Evolutionary conservation across 345 rosid genomes (phyloP), one percentile per base, ranked within the genome.

Genomic region (Boechera stricta): DNA sequence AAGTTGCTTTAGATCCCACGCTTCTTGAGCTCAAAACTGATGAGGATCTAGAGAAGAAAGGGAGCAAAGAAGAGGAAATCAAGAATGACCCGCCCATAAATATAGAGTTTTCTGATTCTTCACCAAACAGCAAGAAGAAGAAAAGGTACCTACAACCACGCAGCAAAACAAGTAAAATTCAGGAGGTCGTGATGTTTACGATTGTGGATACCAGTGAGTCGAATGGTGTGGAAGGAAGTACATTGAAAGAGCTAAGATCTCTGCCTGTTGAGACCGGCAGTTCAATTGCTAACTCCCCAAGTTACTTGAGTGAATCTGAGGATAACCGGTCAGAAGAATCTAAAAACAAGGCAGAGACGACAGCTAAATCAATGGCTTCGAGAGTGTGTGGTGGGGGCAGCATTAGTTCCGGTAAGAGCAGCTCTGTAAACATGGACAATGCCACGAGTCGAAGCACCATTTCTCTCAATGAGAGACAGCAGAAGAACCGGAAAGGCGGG

Each of bases 81-180:
- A 76, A 79, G 85, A 69, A 60, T 31, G 84, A 82, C 9, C 79
- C 49, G 21, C 16, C 69, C 59, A 47, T 44, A 26, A 63, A 52
- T 12, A 11, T 36, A 33, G 71, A 79, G 47, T 33, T 29, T 73
- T 75, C 62, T 61, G 61, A 69, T 79, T 73, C 71, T 45, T 79
- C 70, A 61, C 71, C 64, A 28, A 60, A 54, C 49, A 54, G 45
- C n/a, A 63, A 79, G 79, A 68, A 74, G 62, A 73, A 74, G 75
- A 74, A 63, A 49, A 54, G 54, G 75, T 87, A 90, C 74, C 88
- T 88, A 61, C 89, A 87, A 84, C 96, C 96, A 69, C 88, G 81
- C 32, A 85, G 72, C 38, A 86, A 67, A 57, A 81, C 84, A 49
- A 78, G 65, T 76, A 64, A 69, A 68, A 72, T 21, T 55, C 60